A percentile compares a stretch with the other conserved stretches of the same genome.
Evolutionary conservation across 2,329 filamentous ascomycete species (phyloP).

Genomic region (Annulohypoxylon truncatum): DNA sequence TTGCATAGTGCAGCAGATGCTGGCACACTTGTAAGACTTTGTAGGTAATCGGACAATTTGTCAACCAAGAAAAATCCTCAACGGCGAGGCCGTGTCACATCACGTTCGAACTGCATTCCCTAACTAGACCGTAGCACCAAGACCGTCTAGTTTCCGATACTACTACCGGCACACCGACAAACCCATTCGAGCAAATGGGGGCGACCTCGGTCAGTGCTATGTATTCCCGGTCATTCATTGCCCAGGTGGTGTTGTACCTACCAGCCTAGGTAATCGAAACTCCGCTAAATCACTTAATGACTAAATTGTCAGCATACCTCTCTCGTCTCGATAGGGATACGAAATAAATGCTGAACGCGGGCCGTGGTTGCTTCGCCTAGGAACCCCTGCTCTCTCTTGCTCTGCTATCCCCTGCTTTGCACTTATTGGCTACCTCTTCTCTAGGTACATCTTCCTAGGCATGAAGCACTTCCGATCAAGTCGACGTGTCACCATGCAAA

Average conservation of each 20-base stretch:
- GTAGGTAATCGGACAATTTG: neutral
- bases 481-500: constrained; percentile 36
- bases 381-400: constrained; percentile 20
- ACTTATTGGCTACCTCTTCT: constrained; percentile 22
- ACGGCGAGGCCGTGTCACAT: constrained; percentile 31
- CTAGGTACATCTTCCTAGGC: constrained; percentile 8
- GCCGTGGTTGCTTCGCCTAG: constrained; percentile 25
- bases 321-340: constrained; percentile 35
- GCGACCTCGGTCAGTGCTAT: constrained; percentile 21
- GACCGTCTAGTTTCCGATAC: constrained; percentile 29
- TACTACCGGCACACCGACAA: constrained; percentile 19
- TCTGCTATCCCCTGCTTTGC: constrained; percentile 17
- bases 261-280: constrained; percentile 30
- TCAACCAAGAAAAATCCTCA: constrained; percentile 11
- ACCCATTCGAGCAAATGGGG: constrained; percentile 33
- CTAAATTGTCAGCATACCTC: constrained; percentile 20
- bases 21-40: constrained; percentile 17
- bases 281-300: constrained; percentile 17
- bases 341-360: constrained; percentile 24
- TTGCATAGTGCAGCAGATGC: no score
- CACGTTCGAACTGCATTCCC: constrained; percentile 19
- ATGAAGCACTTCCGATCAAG: constrained; percentile 27
- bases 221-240: neutral
- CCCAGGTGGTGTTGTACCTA: constrained; percentile 15
- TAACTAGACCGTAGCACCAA: constrained; percentile 18